Evolutionary conservation across 441 rosid genomes (phyloP), one percentile per base, ranked within the genome.

Genomic region (California macrophylla): DNA sequence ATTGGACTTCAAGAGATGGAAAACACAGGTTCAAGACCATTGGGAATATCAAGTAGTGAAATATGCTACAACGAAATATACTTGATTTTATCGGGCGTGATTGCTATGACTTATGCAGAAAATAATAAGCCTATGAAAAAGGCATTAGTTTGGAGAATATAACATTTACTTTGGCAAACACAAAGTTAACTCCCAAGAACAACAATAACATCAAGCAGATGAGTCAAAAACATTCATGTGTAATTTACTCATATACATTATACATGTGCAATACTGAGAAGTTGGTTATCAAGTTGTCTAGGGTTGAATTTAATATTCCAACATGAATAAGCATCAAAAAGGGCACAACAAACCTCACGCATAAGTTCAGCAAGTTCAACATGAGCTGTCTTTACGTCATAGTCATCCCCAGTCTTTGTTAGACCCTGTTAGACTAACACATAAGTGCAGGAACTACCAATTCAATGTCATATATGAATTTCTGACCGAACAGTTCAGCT

Each of bases 291-390:
- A 3, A 50, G 23, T 16, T 13, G 52, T 15, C 21, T 50, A 16
- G 18, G 58, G 58, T 3, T 50, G 58, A 50, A 50, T n/a, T 16
- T 16, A 16, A 50, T 52, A 52, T 18, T 52, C 25, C 60, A 18
- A 52, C 60, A 20, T 7, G 25, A 18, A 20, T 6, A 18, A 6
- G 60, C 23, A n/a, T 52, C 60, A 52, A 52, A 66, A 25, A 71
- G 23, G 68, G 67, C 50, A 70, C 12, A n/a, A 77, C 81, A 29
- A 75, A 88, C 98, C 98, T 90, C 92, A 78, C 98, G 97, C 98
- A 94, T 94, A 74, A 98, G 94, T 75, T 94, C 98, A 70, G 98
- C 99, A 73, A 94, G 96, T 81, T 92, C 92, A 70, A 87, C 99
- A 77, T 94, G 98, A 77, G 98, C 99, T 73, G 96, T 76, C 85